phyloP scores from a whole-genome alignment of 306 rosid species.

The Senna siamea region DNA sequence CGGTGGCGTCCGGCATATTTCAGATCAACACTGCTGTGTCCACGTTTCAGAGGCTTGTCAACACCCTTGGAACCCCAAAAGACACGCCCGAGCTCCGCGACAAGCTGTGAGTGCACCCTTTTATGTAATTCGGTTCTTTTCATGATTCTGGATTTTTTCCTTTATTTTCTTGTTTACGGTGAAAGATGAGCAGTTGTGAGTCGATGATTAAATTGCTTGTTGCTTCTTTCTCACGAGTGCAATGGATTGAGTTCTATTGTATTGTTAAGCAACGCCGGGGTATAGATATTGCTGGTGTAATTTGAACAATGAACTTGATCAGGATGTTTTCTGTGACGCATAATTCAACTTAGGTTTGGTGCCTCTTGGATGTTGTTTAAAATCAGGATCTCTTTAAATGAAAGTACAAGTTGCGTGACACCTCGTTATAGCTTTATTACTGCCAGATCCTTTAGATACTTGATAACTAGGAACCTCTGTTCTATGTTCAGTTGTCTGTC shows the following conservation, averaged over 20 bases:
- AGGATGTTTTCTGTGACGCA: not conserved
- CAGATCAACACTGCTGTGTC: slow-evolving; percentile 99
- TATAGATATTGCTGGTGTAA: no score
- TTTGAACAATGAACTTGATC: not conserved
- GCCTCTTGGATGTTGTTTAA: not conserved
- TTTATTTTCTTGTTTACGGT: not conserved
- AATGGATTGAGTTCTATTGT: slow-evolving; percentile 29
- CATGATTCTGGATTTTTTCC: not conserved
- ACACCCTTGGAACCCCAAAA: slow-evolving; percentile 97
- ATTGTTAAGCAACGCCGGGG: not conserved
- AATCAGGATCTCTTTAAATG: not conserved
- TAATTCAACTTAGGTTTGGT: not conserved
- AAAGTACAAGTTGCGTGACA: not conserved
- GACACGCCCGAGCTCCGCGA: slow-evolving; percentile 96
- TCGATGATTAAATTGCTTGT: slow-evolving; percentile 18
- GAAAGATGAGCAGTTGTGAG: not conserved
- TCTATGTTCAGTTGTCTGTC: not conserved
- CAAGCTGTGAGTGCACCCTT: slow-evolving; percentile 69
- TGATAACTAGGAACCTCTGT: not conserved
- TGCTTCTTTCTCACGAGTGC: slow-evolving; percentile 1
- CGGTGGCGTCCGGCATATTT: slow-evolving; percentile 92
- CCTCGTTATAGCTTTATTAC: not conserved
- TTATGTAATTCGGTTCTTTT: not conserved
- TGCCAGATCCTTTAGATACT: not conserved
- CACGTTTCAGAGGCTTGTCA: slow-evolving; percentile 92